A percentile compares a stretch with the other conserved stretches of the same genome.
Conservation (phyloP, 2,329 filamentous ascomycete species). For the Hypoxylon sp. region DNA sequence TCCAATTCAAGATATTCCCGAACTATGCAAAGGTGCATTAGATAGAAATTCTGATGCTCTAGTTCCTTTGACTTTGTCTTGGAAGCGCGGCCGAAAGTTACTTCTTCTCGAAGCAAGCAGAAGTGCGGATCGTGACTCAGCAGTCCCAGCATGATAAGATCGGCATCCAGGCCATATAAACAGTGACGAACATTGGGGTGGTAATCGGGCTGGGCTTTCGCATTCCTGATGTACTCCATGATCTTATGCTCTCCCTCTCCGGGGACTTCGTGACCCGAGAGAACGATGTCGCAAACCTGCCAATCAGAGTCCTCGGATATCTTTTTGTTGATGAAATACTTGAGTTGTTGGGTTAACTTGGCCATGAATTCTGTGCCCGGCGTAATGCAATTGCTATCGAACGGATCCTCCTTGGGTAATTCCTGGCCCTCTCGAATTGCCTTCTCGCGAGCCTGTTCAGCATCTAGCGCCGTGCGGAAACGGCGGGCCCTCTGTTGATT, state of each 20-base stretch:
- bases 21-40: conserved; percentile 97
- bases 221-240: conserved; percentile 99
- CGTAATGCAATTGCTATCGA: conserved; percentile 99
- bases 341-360: conserved; percentile 91
- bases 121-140: conserved; percentile 99
- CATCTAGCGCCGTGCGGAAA: conserved; percentile 94
- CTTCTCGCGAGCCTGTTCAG: conserved; percentile 90
- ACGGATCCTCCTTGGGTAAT: conserved; percentile 94
- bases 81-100: conserved; percentile 92
- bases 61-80: conserved; percentile 94
- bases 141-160: conserved; percentile 98
- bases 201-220: conserved; percentile 94
- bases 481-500: conserved; percentile 97
- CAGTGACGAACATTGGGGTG: conserved; percentile 96
- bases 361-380: conserved; percentile 99
- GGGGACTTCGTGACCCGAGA: conserved; percentile 97
- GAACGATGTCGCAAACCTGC: conserved; percentile 95
- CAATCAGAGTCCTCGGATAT: conserved; percentile 96
- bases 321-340: conserved; percentile 99
- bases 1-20: conserved; percentile 97
- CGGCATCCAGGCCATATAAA: conserved; percentile 95
- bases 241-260: conserved; percentile 99
- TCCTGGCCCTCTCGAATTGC: conserved; percentile 90
- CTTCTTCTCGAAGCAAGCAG: conserved; percentile 95
- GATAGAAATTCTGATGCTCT: conserved; percentile 98